Evolutionary conservation across 345 rosid species (phyloP).

Genomic region (Draba incana): DNA sequence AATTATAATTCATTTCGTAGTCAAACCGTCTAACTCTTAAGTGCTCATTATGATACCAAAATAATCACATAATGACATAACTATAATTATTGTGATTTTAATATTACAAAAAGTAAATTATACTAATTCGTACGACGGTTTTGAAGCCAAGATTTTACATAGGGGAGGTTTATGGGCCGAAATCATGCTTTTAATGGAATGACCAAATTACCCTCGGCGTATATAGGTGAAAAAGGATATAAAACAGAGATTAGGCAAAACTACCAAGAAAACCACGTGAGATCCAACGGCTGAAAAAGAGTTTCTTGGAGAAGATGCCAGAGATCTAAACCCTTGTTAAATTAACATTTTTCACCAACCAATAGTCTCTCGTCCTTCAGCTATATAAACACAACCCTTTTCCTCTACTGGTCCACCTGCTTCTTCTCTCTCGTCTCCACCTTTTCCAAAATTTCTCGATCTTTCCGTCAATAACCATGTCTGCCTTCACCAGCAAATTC

Average conservation of each 20-base stretch:
- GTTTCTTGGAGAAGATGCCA: conserved; percentile 43
- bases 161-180: conserved; percentile 3
- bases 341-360: conserved; percentile 29
- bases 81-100: no score
- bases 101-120: background rate
- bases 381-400: conserved; percentile 36
- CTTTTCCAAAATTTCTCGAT: background rate
- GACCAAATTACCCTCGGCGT: conserved; percentile 19
- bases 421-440: background rate
- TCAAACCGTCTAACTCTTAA: no score
- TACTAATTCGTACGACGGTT: background rate
- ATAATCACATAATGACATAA: no score
- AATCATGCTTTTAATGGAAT: background rate
- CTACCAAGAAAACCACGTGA: conserved; percentile 38
- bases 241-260: conserved; percentile 14
- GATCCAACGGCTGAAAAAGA: conserved; percentile 41
- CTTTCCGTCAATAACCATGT: conserved; percentile 50
- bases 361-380: background rate
- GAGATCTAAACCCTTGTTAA: conserved; percentile 36
- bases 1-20: background rate
- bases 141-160: background rate
- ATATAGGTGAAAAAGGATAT: background rate
- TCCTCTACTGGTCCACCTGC: conserved; percentile 29
- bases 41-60: no score
- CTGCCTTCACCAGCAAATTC: conserved; percentile 82